These are phyloP conservation scores for Rhizomucor pusillus DNA, from an alignment of 371 early-diverging fungal genomes.

Conservation along the genomic window DNA sequence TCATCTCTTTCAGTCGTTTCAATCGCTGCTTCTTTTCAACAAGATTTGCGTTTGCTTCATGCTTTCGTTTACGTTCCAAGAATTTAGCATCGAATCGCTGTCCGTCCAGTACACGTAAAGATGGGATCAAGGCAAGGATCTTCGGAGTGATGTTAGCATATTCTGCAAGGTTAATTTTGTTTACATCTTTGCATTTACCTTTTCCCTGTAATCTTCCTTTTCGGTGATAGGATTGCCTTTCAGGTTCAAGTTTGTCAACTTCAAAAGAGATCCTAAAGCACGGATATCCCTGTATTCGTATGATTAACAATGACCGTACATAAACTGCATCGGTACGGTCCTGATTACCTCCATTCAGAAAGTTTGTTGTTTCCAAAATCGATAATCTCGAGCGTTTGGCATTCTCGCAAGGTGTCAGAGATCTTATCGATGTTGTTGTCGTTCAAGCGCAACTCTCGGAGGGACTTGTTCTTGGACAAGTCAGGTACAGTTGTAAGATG, in stretches of 20 bases:
- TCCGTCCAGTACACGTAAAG: constrained; percentile 77
- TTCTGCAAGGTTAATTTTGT: not conserved
- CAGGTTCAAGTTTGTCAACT: constrained; percentile 71
- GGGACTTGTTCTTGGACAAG: constrained; percentile 46
- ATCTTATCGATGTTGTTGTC: constrained; percentile 71
- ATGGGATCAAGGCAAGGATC: constrained; percentile 66
- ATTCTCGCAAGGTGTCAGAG: constrained; percentile 58
- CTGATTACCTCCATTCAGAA: constrained; percentile 49
- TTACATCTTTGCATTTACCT: constrained; percentile 34
- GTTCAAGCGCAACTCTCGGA: constrained; percentile 77
- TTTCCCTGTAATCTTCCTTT: constrained; percentile 62
- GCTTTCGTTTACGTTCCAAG: constrained; percentile 64
- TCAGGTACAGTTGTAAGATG: constrained; percentile 66
- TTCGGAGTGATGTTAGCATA: constrained; percentile 5
- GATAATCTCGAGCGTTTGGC: constrained; percentile 62
- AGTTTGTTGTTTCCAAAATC: constrained; percentile 77
- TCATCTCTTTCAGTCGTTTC: constrained; percentile 28
- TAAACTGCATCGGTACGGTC: not conserved
- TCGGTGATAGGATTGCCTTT: constrained; percentile 79
- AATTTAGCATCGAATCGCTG: constrained; percentile 80
- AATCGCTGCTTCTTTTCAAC: constrained; percentile 41
- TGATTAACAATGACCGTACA: not conserved
- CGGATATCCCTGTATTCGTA: constrained; percentile 49
- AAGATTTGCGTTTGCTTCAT: constrained; percentile 34
- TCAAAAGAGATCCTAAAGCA: constrained; percentile 55